phyloP scores from a whole-genome alignment of 257 asterid species.

The Fraxinus cuspidata region DNA sequence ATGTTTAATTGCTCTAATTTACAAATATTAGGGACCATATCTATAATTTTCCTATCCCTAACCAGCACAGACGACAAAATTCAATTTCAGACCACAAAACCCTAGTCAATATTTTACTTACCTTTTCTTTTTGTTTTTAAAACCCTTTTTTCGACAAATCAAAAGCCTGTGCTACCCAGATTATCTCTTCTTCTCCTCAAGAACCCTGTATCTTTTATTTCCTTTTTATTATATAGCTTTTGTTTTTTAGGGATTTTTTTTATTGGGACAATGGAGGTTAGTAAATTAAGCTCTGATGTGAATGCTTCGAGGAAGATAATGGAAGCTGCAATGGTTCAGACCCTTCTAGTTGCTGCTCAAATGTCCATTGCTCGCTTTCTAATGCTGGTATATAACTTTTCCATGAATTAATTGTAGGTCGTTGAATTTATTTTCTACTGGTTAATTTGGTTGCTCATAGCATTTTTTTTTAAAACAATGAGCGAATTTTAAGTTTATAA shows the following conservation, averaged over 20 bases:
- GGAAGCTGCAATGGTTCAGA: conserved; percentile 44
- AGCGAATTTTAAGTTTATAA: not conserved
- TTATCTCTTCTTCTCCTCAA: not conserved
- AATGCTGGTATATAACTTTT: conserved; percentile 49
- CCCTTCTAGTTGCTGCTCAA: conserved; percentile 47
- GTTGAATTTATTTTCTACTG: conserved; percentile 4
- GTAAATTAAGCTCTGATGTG: conserved; percentile 48
- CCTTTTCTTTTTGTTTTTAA: not conserved
- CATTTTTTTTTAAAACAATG: no score
- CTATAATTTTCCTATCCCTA: no score
- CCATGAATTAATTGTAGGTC: conserved; percentile 14
- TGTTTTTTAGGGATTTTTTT: conserved; percentile 3
- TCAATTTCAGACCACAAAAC: not conserved
- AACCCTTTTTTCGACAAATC: no score
- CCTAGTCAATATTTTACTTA: not conserved
- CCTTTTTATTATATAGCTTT: not conserved
- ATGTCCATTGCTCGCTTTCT: conserved; percentile 59
- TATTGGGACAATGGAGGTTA: conserved; percentile 58
- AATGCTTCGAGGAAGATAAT: conserved; percentile 36
- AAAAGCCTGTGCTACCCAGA: not conserved
- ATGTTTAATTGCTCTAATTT: no score
- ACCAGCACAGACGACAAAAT: no score
- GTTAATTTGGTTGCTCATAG: conserved; percentile 8
- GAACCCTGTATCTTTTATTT: no score
- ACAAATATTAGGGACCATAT: no score